Conservation (phyloP, 192 early-diverging fungal species). For the Chytriomyces hyalinus region DNA sequence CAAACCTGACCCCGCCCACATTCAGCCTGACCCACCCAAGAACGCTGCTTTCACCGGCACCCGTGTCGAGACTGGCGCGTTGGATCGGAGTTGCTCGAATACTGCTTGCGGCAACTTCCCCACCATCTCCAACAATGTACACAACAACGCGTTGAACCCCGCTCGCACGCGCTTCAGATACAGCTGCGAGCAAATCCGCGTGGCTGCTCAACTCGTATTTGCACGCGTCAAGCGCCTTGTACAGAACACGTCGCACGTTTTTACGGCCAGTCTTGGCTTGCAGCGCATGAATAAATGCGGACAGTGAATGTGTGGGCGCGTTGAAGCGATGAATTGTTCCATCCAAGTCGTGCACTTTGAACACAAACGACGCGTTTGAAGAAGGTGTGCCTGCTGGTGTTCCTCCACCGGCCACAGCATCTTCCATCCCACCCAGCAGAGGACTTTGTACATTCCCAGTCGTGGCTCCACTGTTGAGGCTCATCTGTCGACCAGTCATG, state of each 20-base stretch:
- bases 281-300: not conserved
- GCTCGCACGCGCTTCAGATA: slow-evolving; percentile 5
- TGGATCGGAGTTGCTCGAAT: too few species aligned
- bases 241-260: not conserved
- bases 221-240: not conserved
- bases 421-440: not conserved
- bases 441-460: not conserved
- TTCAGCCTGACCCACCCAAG: slow-evolving; percentile 29
- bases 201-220: not conserved
- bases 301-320: not conserved
- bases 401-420: not conserved
- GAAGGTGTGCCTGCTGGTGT: not conserved
- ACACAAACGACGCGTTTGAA: slow-evolving; percentile 35
- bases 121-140: not conserved
- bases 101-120: not conserved
- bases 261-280: slow-evolving; percentile 20
- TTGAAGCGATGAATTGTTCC: slow-evolving; percentile 58
- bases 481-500: slow-evolving; percentile 11
- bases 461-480: not conserved
- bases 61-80: not conserved
- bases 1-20: slow-evolving; percentile 28
- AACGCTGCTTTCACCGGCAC: not conserved
- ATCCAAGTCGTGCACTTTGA: slow-evolving; percentile 54
- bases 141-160: slow-evolving; percentile 27
- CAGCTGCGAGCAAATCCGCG: slow-evolving; percentile 9